phyloP scores from a whole-genome alignment of 306 rosid species.

The Styphnolobium japonicum region DNA sequence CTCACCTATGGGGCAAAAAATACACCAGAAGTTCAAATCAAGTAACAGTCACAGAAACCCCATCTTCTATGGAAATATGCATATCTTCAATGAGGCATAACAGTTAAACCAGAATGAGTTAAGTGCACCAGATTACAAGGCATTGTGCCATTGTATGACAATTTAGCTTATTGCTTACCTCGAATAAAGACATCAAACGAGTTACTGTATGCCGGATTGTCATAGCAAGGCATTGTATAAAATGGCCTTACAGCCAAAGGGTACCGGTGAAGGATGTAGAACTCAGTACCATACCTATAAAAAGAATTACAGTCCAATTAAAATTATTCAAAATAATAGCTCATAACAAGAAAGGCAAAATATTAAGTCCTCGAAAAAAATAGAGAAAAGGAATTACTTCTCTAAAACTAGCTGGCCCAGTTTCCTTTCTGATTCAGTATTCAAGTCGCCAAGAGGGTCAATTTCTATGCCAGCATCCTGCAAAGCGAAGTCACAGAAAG shows the following conservation, averaged over 20 bases:
- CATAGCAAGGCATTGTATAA: conserved; percentile 94
- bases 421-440: conserved; percentile 84
- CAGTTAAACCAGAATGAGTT: not conserved
- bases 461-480: conserved; percentile 84
- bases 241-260: conserved; percentile 91
- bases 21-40: conserved; percentile 19
- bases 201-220: conserved; percentile 71
- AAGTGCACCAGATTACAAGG: not conserved
- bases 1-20: conserved; percentile 59
- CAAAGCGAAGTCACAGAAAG: conserved; percentile 11
- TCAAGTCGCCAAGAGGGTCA: conserved; percentile 90
- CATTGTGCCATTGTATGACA: not conserved
- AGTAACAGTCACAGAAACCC: not conserved
- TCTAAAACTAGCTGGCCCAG: conserved; percentile 78
- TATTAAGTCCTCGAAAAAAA: not conserved
- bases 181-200: conserved; percentile 96
- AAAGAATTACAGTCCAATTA: not conserved
- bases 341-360: not conserved
- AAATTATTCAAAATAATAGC: not conserved
- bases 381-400: conserved; percentile 51
- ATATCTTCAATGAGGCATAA: not conserved
- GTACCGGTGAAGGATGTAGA: conserved; percentile 85
- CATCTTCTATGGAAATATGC: not conserved
- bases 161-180: conserved; percentile 46
- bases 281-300: conserved; percentile 83